These are phyloP conservation scores for Pseudonitzschia multiseries DNA, from an alignment of 108 stramenopile genomes.

Conservation along the genomic window DNA sequence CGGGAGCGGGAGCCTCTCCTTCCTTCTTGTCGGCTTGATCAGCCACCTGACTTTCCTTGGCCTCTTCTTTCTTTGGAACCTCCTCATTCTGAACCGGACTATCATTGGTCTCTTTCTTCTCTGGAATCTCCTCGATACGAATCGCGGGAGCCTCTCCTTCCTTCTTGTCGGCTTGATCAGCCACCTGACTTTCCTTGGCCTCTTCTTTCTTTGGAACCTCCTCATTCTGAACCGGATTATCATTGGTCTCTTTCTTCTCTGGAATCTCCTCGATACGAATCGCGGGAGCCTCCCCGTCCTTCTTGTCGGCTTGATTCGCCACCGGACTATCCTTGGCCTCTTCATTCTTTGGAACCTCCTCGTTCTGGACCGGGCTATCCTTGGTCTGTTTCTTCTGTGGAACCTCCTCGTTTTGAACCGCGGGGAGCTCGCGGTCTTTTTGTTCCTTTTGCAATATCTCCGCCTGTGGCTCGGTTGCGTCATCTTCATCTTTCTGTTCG, in stretches of 20 bases:
- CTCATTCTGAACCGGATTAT: no score
- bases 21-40: not conserved
- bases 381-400: no score
- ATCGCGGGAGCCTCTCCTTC: slow-evolving; percentile 8
- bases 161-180: not conserved
- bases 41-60: not conserved
- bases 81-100: no score
- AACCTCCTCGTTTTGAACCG: slow-evolving; percentile 1
- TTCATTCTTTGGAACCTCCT: no score
- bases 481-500: slow-evolving; percentile 6
- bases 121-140: no score
- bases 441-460: slow-evolving; percentile 9
- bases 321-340: no score
- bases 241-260: no score
- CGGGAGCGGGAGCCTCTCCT: not conserved
- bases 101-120: no score
- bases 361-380: no score
- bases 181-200: not conserved
- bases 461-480: not conserved
- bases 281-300: slow-evolving; percentile 7
- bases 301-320: not conserved
- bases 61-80: no score
- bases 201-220: no score
- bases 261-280: no score
- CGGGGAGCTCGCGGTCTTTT: not conserved